Evolutionary conservation across 179 eudicot genomes (phyloP), one percentile per base, ranked within the genome.

Genomic region (Silene noctiflora): DNA sequence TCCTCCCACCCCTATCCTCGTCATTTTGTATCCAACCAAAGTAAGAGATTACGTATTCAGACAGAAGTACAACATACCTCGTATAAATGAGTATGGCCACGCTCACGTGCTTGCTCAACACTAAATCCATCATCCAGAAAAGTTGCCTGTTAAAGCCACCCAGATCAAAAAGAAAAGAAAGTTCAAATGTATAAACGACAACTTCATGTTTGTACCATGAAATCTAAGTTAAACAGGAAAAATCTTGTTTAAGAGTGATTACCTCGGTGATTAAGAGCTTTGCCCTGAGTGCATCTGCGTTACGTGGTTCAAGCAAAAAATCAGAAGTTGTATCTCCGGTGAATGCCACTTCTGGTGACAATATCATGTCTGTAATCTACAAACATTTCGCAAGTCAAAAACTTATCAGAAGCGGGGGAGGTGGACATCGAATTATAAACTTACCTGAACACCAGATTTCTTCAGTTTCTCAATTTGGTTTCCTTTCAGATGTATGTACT

Each of bases 271-370:
- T 91, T 73, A 94, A 96, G 82, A 94, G 78, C 79, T 93, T 94
- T 58, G 98, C 96, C 79, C 99, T 88, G 75, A 95, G 81, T 46
- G 97, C 98, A 85, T 95, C 99, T 74, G 98, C 92, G 88, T 88
- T 95, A 42, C 84, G 90, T 67, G 99, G 97, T 83, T 95, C 95
- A 76, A 91, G 91, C 78, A 89, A 81, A 82, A 89, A 95, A 77
- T 95, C 97, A 25, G 99, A 91, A 44, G 80, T 91, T 75, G 99
- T 95, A 81, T 95, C 99, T 51, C 99, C 99, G 13, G 98, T 93
- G 82, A 95, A 95, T 55, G 98, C 98, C 66, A 94, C 93, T 86
- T 94, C 98, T 22, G 98, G 98, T 81, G 87, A 88, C 81, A 92
- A 83, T 78, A 94, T 82, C 84, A 84, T 86, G 84, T 94, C 97